Conservation (phyloP, 2,329 filamentous ascomycete species). For the Scedosporium dehoogii region DNA sequence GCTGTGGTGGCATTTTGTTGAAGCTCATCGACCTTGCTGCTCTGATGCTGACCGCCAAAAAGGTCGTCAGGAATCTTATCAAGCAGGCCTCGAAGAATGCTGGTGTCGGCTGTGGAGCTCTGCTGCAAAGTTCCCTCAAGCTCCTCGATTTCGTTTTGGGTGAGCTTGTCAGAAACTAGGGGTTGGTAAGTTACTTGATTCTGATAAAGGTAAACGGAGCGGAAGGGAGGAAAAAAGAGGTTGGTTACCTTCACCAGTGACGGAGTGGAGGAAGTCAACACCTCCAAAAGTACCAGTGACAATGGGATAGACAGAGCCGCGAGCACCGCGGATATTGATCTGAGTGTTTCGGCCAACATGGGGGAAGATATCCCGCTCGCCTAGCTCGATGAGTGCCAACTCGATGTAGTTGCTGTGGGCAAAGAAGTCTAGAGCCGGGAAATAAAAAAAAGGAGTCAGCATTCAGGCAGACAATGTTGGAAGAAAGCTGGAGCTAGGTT, state of each 20-base stretch:
- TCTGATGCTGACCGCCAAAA: slow-evolving; percentile 66
- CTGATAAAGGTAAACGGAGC: neutral
- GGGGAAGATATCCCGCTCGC: slow-evolving; percentile 72
- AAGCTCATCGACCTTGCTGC: slow-evolving; percentile 67
- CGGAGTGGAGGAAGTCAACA: slow-evolving; percentile 87
- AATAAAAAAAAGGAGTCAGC: neutral
- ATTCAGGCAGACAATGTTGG: neutral
- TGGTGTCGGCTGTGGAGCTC: slow-evolving; percentile 55
- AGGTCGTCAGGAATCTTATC: slow-evolving; percentile 74
- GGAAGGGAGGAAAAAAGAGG: neutral
- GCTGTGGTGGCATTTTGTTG: slow-evolving; percentile 65
- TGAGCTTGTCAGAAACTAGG: slow-evolving; percentile 73
- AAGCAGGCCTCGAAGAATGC: slow-evolving; percentile 67
- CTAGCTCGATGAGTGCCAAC: slow-evolving; percentile 77
- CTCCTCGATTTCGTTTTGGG: slow-evolving; percentile 81
- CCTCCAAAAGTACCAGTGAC: slow-evolving; percentile 91
- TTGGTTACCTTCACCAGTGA: slow-evolving; percentile 53
- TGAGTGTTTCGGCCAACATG: slow-evolving; percentile 71
- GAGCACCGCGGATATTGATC: slow-evolving; percentile 58
- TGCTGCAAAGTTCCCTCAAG: slow-evolving; percentile 73
- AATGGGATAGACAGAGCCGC: slow-evolving; percentile 62
- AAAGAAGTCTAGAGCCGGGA: slow-evolving; percentile 58
- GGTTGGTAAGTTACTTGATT: neutral
- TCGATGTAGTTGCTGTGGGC: slow-evolving; percentile 93
- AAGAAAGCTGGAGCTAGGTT: neutral